Conservation (phyloP, 2,329 filamentous ascomycete species). For the Aspergillus puulaauensis region DNA sequence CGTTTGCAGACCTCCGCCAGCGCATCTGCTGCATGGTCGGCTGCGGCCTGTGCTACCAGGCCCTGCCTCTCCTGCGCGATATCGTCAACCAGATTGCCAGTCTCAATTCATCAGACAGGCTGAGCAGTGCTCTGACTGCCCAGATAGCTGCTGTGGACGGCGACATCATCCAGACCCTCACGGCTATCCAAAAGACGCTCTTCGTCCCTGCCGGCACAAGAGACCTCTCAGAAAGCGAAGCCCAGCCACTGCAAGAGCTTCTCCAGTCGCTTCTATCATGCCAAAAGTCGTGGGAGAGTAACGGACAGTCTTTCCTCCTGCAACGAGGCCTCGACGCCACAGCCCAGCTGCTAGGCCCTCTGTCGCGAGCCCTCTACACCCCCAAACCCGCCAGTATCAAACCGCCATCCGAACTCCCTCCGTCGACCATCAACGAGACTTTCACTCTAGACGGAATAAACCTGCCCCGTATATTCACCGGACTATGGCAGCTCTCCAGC, state of each 20-base stretch:
- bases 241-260: not conserved
- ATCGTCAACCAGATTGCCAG: not conserved
- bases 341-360: not conserved
- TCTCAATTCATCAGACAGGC: not conserved
- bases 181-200: not conserved
- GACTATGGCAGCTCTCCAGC: slow-evolving; percentile 2
- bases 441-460: not conserved
- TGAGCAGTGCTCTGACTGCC: too few species aligned
- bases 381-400: not conserved
- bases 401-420: not conserved
- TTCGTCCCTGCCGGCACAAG: not conserved
- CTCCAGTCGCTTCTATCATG: not conserved
- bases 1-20: not conserved
- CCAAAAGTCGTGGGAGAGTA: not conserved
- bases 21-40: slow-evolving; percentile 2
- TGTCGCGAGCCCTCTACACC: not conserved
- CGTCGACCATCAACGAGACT: not conserved
- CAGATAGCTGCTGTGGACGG: not conserved
- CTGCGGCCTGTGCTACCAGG: slow-evolving; percentile 1
- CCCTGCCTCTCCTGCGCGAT: not conserved
- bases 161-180: not conserved
- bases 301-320: not conserved
- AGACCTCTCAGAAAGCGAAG: not conserved
- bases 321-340: not conserved
- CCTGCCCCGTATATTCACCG: not conserved